Conservation (phyloP, 1,284 basidiomycete species). For the Ustilago esculenta region DNA sequence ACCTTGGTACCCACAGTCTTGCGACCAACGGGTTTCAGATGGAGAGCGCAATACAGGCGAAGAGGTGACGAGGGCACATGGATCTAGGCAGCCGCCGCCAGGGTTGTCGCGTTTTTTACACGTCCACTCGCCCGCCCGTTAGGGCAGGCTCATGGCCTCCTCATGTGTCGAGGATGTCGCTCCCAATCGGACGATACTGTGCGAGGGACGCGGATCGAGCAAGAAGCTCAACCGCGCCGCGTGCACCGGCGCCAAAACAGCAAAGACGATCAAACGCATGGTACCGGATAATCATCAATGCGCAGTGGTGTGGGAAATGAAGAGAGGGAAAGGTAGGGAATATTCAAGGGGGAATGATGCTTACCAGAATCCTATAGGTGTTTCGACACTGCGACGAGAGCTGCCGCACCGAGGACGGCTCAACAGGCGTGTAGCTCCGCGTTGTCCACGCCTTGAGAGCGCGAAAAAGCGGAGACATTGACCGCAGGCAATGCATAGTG, state of each 20-base stretch:
- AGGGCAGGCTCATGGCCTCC: conserved; percentile 50
- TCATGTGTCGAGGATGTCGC: conserved; percentile 49
- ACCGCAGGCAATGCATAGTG: conserved; percentile 21
- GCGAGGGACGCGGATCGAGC: conserved; percentile 44
- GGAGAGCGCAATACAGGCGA: conserved; percentile 33
- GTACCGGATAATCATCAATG: background rate
- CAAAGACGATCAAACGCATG: background rate
- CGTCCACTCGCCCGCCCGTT: conserved; percentile 49
- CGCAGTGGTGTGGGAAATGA: no score
- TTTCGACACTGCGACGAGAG: conserved; percentile 1
- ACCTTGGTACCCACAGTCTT: background rate
- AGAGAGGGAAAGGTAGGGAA: background rate
- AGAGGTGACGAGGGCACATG: conserved; percentile 52
- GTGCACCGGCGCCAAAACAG: conserved; percentile 45
- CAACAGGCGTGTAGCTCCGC: no score
- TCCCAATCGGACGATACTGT: conserved; percentile 56
- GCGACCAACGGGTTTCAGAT: background rate
- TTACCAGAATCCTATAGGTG: conserved; percentile 27
- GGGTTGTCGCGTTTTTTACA: conserved; percentile 53
- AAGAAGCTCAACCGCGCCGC: conserved; percentile 40
- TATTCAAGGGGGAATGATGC: background rate
- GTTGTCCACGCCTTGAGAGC: no score
- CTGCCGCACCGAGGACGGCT: background rate
- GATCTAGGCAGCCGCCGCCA: conserved; percentile 57
- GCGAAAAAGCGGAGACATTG: no score